Percentiles rank a stretch among this genome's conserved stretches.
phyloP scores from a whole-genome alignment of 192 early-diverging fungal species.

The Rhizophagus sp. region DNA sequence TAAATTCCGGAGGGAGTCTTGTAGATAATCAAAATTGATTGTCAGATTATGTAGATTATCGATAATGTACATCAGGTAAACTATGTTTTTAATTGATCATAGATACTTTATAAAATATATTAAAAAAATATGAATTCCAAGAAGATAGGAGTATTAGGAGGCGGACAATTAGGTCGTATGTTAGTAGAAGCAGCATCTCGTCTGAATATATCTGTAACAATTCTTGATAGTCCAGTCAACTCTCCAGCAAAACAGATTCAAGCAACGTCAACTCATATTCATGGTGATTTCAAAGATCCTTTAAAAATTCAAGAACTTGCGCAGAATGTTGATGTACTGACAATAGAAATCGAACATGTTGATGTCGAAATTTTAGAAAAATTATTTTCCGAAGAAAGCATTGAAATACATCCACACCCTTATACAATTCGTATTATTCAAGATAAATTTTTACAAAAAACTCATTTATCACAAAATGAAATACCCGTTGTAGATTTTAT shows the following conservation, averaged over 20 bases:
- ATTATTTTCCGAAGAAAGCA: conserved; percentile 54
- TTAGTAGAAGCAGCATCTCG: conserved; percentile 92
- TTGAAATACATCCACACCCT: conserved; percentile 78
- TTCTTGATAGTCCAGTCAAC: conserved; percentile 78
- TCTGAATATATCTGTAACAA: conserved; percentile 79
- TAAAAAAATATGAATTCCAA: conserved; percentile 47
- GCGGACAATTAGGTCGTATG: conserved; percentile 99
- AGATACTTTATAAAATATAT: too few relatives aligned
- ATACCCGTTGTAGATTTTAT: conserved; percentile 74
- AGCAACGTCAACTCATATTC: conserved; percentile 64
- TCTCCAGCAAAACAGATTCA: conserved; percentile 88
- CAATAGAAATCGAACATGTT: conserved; percentile 99
- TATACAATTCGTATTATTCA: conserved; percentile 87
- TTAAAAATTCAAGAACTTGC: conserved; percentile 79
- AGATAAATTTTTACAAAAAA: conserved; percentile 95
- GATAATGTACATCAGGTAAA: too few relatives aligned
- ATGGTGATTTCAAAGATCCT: conserved; percentile 84
- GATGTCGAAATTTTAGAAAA: conserved; percentile 64
- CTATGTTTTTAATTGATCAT: too few relatives aligned
- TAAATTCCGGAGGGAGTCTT: too few relatives aligned
- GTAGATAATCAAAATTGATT: too few relatives aligned
- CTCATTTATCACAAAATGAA: conserved; percentile 61
- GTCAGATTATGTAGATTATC: too few relatives aligned
- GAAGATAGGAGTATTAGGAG: conserved; percentile 59
- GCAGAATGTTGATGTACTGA: conserved; percentile 74